Evolutionary conservation across 1,139 yeast genomes (phyloP), one percentile per base, ranked within the genome.

Genomic region (Sugiyamaella neomexicana): DNA sequence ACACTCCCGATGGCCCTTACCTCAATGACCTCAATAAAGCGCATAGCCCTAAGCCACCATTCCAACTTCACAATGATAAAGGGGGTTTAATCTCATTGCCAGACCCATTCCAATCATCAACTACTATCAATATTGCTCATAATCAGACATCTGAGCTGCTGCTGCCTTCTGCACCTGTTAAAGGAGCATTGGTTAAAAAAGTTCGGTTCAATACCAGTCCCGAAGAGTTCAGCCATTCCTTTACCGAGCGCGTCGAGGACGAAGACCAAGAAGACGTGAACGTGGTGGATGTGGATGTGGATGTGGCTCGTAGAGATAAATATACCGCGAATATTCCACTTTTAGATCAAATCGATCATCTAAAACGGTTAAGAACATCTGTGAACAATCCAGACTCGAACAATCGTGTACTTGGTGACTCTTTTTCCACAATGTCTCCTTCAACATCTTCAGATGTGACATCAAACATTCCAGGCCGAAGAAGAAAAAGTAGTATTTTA

Each of bases 151-250:
- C 13, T 44, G 36, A 16, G 3, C 44, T 23, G 25, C n/a, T 5
- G 15, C 7, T 29, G 13, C 13, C 20, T 15, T 44, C 41, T 3
- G 12, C 4, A 16, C 25, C 41, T 38, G 16, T 12, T 38, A 38
- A 38, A 40, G 44, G 32, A 12, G 20, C 15, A 29, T 3, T 9
- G 2, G 25, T 36, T 10, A 45, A 45, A 12, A 45, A 36, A 37
- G 49, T 45, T 23, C 41, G 49, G n/a, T 45, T 45, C 36, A 15
- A 45, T 45, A 34, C 49, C 15, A 45, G 16, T 1, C 47, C 47
- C 12, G 49, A 45, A 36, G 49, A 45, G 17, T 45, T 45, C 13
- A 32, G 41, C 27, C 48, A 44, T 44, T 45, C 49, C 29, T 23
- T 45, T 45, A 23, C 39, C 37, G 49, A 45, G 13, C 20, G 27